Percentiles rank a stretch among this genome's conserved stretches.
These are phyloP conservation scores for Ceratobasidium sp. DNA, from an alignment of 1,284 basidiomycete genomes.

Conservation along the genomic window DNA sequence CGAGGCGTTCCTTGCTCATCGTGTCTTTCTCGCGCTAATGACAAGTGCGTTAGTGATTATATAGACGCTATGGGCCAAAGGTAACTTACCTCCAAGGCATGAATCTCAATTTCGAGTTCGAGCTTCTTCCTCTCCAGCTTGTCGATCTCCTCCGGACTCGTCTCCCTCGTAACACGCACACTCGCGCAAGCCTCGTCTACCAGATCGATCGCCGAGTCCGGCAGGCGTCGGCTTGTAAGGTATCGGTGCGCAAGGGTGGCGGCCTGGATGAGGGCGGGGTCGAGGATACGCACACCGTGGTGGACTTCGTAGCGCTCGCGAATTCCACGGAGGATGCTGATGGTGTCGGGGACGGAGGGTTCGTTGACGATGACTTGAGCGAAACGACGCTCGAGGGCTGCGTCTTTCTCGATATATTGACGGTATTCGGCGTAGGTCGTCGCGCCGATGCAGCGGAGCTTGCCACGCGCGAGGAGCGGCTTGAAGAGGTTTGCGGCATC, in stretches of 20 bases:
- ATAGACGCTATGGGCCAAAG: neutral
- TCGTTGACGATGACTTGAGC: slow-evolving; percentile 95
- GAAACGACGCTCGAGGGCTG: slow-evolving; percentile 94
- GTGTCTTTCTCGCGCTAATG: slow-evolving; percentile 83
- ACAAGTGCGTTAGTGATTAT: slow-evolving; percentile 1
- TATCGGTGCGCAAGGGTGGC: slow-evolving; percentile 96
- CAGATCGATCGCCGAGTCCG: slow-evolving; percentile 92
- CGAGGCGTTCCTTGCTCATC: slow-evolving; percentile 89
- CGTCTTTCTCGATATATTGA: slow-evolving; percentile 95
- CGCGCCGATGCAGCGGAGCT: slow-evolving; percentile 88
- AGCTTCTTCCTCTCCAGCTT: slow-evolving; percentile 92
- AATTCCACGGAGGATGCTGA: slow-evolving; percentile 92
- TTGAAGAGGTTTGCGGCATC: slow-evolving; percentile 86
- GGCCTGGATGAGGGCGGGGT: slow-evolving; percentile 89
- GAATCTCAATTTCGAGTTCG: slow-evolving; percentile 94
- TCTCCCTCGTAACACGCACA: slow-evolving; percentile 94
- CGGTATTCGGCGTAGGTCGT: slow-evolving; percentile 95
- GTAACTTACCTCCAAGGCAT: slow-evolving; percentile 76
- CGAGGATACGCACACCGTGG: slow-evolving; percentile 91
- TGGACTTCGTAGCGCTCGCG: slow-evolving; percentile 79
- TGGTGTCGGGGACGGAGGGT: slow-evolving; percentile 89
- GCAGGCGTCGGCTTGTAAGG: slow-evolving; percentile 84
- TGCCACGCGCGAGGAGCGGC: slow-evolving; percentile 90
- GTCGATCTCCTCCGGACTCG: slow-evolving; percentile 94
- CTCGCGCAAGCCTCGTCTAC: slow-evolving; percentile 94